Evolutionary conservation across 2,329 filamentous ascomycete genomes (phyloP), one percentile per base, ranked within the genome.

Genomic region (Fusarium dlaminii): DNA sequence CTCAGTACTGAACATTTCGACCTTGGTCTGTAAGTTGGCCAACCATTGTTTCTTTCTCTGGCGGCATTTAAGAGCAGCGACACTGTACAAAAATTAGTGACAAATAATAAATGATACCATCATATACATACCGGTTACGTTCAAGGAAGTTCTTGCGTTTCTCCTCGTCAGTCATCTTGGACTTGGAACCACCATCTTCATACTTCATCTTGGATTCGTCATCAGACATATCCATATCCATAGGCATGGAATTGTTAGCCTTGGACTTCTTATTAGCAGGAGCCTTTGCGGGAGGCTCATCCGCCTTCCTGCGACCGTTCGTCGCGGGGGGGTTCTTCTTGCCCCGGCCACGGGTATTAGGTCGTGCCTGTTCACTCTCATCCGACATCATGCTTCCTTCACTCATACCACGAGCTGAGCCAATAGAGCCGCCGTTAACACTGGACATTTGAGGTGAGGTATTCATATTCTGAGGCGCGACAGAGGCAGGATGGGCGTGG

Each of bases 1-100:
- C 83, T 99, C 96, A 2, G 89, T 92, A 72, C 93, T 95, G 80
- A 95, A 98, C 75, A 97, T 88, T 82, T 99, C 96, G 22, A 98
- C 96, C 83, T 98, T 98, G 63, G 90, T 90, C 82, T 99, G 96
- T 3, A 99, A 88, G 77, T 98, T 98, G 37, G 94, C 93, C 66
- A 98, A 89, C 96, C 96, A 99, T 81, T 98, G 96, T 88, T 99
- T 99, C 88, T 99, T 99, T 27, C 96, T 91, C 83, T 99, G 96
- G 70, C 96, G 93, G 83, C 96, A 99, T 81, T 99, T 99, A 68
- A 99, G 87, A 7, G 96, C 96, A 72, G 96, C 96, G 74, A 99
- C 95, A 81, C 96, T 98, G 74, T 29, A 24, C 12, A 32, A 24
- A 20, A 69, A 71, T 71, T 70, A 74, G 34, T 13, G 30, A 24